Percentiles rank a stretch among this genome's conserved stretches.
Evolutionary conservation across 805 yeast species (phyloP).

Genomic region (Yarrowia phangngaensis): DNA sequence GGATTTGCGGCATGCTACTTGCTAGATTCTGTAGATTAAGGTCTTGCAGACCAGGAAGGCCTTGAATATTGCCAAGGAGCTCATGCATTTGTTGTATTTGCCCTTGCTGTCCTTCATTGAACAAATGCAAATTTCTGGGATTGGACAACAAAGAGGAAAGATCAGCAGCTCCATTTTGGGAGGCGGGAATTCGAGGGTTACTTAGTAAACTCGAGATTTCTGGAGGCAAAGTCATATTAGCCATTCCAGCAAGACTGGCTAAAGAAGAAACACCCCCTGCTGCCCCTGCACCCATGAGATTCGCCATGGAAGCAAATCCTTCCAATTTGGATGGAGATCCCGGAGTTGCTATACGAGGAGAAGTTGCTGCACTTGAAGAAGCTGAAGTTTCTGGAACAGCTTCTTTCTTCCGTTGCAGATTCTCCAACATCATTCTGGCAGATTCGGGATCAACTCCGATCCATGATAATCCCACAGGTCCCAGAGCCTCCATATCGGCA

Average conservation of each 20-base stretch:
- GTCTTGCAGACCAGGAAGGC: conserved; percentile 15
- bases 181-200: conserved; percentile 15
- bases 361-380: conserved; percentile 1
- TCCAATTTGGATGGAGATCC: conserved; percentile 22
- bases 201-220: conserved; percentile 11
- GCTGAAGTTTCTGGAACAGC: conserved; percentile 1
- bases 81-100: conserved; percentile 23
- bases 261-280: conserved; percentile 11
- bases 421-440: conserved; percentile 25
- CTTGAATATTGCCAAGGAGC: conserved; percentile 18
- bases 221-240: conserved; percentile 9
- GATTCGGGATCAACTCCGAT: conserved; percentile 25
- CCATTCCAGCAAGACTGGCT: conserved; percentile 16
- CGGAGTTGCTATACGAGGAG: conserved; percentile 13
- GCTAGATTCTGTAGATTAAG: conserved; percentile 17
- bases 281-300: conserved; percentile 7
- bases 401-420: conserved; percentile 21
- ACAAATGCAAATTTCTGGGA: conserved; percentile 17
- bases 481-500: conserved; percentile 84
- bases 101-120: conserved; percentile 25
- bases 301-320: conserved; percentile 21
- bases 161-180: conserved; percentile 11
- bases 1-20: conserved; percentile 22
- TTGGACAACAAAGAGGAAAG: conserved; percentile 16
- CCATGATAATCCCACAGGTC: conserved; percentile 35